Base-by-base conservation (phyloP, 306 rosid genomes). In the Vigna mungo region DNA sequence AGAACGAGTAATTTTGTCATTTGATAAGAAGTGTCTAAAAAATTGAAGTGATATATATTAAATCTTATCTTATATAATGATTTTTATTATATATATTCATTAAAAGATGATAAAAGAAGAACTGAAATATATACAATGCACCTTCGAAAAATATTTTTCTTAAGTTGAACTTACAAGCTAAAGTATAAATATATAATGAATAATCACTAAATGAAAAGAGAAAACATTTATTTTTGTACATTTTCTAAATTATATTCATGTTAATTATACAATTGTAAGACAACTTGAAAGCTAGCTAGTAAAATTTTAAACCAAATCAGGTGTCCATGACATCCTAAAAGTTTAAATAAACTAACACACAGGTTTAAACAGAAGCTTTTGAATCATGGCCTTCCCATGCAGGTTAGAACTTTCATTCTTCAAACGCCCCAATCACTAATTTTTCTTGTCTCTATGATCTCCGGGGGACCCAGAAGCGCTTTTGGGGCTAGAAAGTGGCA, bases 391-490 rank as follows among this genome's bases (percentile, higher is more conserved):
- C 51, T 64, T 41, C 25, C 10, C 27, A 39, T 37, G 32, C 18
- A 18, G 14, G 47, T 10, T 51, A 39, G 48, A 1, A 15, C 8
- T 0, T 41, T 41, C 17, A 18, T 39, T 64, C 51, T 34, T 36
- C 25, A 32, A 32, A 62, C 10, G 9, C 17, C 9, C 1, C 25
- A 36, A 3, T 16, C 4, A 43, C 41, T 66, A 82, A 61, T 75
- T 84, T 16, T 77, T 69, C 37, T 65, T 83, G 51, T 87, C 90
- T 79, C 80, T 80, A 18, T 82, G 77, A 44, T 79, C 88, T 4
- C 78, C 78, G 9, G 97, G 87, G 72, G 93, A 85, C 4, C 88
- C 77, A 16, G 93, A 87, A 3, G 90, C 87, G 61, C 84, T 87
- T 77, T 82, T 89, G 75, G 96, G 64, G 51, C 71, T 58, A 12